Conservation (phyloP, 2,329 filamentous ascomycete species). For the Cadophora sp. region DNA sequence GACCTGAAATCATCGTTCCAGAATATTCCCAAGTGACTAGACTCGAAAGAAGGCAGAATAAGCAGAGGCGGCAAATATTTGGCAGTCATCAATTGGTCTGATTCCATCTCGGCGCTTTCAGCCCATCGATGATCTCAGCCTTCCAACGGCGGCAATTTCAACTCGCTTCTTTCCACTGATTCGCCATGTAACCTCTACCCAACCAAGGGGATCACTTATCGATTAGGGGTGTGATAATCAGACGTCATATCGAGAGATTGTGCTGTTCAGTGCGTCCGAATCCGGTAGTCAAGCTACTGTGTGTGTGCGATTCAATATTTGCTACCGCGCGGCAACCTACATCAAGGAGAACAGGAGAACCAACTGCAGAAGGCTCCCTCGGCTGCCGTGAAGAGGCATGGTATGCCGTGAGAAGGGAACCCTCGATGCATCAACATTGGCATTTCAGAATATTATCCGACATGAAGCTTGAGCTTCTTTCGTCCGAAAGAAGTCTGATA, state of each 20-base stretch:
- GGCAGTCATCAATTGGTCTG: slow-evolving; percentile 13
- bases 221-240: slow-evolving; percentile 29
- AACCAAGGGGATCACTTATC: slow-evolving; percentile 33
- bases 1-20: not conserved
- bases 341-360: slow-evolving; percentile 16
- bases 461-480: not conserved
- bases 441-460: slow-evolving; percentile 17
- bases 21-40: not conserved
- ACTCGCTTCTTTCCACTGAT: slow-evolving; percentile 13
- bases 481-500: slow-evolving; percentile 15
- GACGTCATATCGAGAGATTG: slow-evolving; percentile 28
- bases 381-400: not conserved
- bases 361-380: slow-evolving; percentile 20
- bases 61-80: slow-evolving; percentile 11
- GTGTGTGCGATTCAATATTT: slow-evolving; percentile 31
- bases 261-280: slow-evolving; percentile 19
- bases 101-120: slow-evolving; percentile 18
- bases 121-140: slow-evolving; percentile 12
- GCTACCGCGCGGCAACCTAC: slow-evolving; percentile 37
- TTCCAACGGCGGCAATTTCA: slow-evolving; percentile 27
- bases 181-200: slow-evolving; percentile 19
- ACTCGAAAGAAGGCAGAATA: not conserved
- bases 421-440: slow-evolving; percentile 19
- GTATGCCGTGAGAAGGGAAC: not conserved
- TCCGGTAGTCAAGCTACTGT: slow-evolving; percentile 20